Evolutionary conservation across 2,329 filamentous ascomycete genomes (phyloP).

Genomic region (Arthrinium phaeospermum): DNA sequence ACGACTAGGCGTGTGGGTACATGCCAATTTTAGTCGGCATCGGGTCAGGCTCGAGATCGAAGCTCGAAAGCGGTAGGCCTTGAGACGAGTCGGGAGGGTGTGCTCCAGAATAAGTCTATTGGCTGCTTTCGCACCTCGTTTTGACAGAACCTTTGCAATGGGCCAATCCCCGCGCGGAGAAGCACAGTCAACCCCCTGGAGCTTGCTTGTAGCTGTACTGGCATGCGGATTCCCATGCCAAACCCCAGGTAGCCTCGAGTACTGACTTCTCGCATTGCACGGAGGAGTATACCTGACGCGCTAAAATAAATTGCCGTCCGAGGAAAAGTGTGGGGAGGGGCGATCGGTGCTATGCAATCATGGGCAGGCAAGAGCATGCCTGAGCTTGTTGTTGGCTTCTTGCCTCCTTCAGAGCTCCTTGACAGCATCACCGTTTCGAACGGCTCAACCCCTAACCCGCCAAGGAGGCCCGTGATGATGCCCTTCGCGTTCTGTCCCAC

Average conservation of each 20-base stretch:
- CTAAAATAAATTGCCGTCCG: slow-evolving; percentile 21
- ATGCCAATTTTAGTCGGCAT: slow-evolving; percentile 16
- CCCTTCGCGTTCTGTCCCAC: slow-evolving; percentile 1
- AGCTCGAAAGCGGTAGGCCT: background rate
- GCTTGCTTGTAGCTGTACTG: slow-evolving; percentile 14
- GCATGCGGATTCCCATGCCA: background rate
- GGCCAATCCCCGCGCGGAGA: background rate
- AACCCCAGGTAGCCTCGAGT: background rate
- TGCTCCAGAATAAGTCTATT: slow-evolving; percentile 4
- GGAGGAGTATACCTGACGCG: slow-evolving; percentile 9
- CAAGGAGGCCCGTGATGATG: slow-evolving; percentile 8
- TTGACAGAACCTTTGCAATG: slow-evolving; percentile 5
- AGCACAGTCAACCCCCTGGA: slow-evolving; percentile 5
- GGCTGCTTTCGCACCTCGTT: background rate
- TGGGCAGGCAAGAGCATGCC: background rate
- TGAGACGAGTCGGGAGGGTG: slow-evolving; percentile 12
- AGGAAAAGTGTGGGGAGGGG: slow-evolving; percentile 15
- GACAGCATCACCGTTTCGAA: slow-evolving; percentile 13
- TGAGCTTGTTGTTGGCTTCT: background rate
- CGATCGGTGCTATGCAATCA: slow-evolving; percentile 1
- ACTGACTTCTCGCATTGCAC: background rate
- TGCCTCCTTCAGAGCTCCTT: background rate
- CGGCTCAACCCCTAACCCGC: slow-evolving; percentile 7
- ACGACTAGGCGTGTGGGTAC: slow-evolving; percentile 8
- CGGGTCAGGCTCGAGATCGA: slow-evolving; percentile 13